Evolutionary conservation across 1,284 basidiomycete genomes (phyloP).

Genomic region (Peniophora sp.): DNA sequence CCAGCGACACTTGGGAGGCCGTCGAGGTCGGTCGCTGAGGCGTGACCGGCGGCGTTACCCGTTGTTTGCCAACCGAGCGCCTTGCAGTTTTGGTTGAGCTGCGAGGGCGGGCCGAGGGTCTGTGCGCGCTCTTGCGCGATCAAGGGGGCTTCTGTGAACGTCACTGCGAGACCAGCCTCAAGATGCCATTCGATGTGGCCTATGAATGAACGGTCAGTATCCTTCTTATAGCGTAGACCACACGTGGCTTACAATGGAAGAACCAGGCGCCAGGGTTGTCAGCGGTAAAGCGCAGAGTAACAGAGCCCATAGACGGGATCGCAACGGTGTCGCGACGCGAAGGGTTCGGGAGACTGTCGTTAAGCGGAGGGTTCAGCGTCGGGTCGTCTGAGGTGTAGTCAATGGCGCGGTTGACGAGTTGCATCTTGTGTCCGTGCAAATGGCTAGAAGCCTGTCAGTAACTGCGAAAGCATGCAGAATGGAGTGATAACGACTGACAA

Average conservation of each 20-base stretch:
- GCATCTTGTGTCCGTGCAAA: conserved; percentile 77
- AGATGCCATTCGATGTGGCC: conserved; percentile 83
- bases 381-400: conserved; percentile 78
- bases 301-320: conserved; percentile 52
- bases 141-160: conserved; percentile 71
- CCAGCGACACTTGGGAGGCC: conserved; percentile 63
- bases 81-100: conserved; percentile 59
- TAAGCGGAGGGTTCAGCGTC: conserved; percentile 71
- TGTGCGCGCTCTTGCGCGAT: conserved; percentile 40
- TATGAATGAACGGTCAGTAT: too few species aligned
- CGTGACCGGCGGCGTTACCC: conserved; percentile 77
- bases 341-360: conserved; percentile 75
- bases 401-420: conserved; percentile 64
- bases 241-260: conserved; percentile 67
- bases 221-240: too few species aligned
- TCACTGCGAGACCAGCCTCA: conserved; percentile 69
- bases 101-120: conserved; percentile 41
- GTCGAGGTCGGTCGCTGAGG: conserved; percentile 51
- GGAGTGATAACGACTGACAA: conserved; percentile 47
- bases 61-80: conserved; percentile 47
- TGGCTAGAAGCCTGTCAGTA: conserved; percentile 38
- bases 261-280: conserved; percentile 86
- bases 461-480: background rate
- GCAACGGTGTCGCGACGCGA: conserved; percentile 77
- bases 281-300: conserved; percentile 61